These are phyloP conservation scores for Plasmodium inui DNA, from an alignment of 169 alveolate genomes.

Conservation along the genomic window DNA sequence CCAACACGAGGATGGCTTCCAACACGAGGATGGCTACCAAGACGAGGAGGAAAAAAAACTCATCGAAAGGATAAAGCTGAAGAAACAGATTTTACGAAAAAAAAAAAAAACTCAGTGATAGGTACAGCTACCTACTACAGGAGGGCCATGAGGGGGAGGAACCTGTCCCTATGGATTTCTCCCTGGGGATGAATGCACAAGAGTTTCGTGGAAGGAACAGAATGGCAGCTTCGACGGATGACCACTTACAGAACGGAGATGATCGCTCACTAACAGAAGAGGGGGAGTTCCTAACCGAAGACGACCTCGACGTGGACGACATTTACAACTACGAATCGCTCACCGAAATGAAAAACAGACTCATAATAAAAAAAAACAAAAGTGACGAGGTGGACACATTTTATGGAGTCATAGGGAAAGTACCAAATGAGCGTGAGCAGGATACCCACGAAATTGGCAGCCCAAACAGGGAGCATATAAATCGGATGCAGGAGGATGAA, in stretches of 20 bases:
- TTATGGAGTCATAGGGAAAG: background rate
- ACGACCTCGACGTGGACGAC: conserved; percentile 54
- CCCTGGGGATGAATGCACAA: background rate
- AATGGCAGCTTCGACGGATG: background rate
- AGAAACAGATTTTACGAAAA: conserved; percentile 58
- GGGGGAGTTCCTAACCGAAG: background rate
- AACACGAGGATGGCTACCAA: background rate
- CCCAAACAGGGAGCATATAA: background rate
- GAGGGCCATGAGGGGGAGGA: background rate
- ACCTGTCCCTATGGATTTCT: background rate
- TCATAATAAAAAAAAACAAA: conserved; percentile 53
- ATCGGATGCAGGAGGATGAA: conserved; percentile 18
- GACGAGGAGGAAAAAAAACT: conserved; percentile 73
- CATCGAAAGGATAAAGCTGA: conserved; percentile 64
- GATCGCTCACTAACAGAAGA: background rate
- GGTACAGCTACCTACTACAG: background rate
- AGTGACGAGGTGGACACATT: conserved; percentile 8
- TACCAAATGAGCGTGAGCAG: background rate
- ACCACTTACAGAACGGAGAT: background rate
- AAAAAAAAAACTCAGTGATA: conserved; percentile 28
- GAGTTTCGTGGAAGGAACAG: background rate
- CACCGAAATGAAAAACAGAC: conserved; percentile 41
- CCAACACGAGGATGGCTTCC: background rate
- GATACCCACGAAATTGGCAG: background rate
- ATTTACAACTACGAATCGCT: conserved; percentile 63